phyloP scores from a whole-genome alignment of 495 filamentous ascomycete genomes.

The Rostrohypoxylon terebratum region DNA sequence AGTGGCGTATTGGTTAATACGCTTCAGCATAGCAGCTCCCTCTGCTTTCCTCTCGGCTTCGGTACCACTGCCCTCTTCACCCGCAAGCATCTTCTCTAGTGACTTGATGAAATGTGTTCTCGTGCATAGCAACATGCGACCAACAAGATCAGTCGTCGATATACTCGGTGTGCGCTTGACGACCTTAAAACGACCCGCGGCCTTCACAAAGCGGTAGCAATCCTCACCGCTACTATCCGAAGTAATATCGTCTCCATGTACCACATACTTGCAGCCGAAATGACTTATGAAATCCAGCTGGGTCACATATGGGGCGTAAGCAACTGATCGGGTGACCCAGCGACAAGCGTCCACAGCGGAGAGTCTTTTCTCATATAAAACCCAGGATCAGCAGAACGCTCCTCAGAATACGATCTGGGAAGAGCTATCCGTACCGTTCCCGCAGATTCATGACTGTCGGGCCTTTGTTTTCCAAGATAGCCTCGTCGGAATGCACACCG shows the following conservation, averaged over 20 bases:
- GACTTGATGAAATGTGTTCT: constrained; percentile 87
- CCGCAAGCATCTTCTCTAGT: constrained; percentile 72
- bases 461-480: constrained; percentile 95
- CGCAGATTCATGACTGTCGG: constrained; percentile 95
- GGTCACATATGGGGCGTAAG: constrained; percentile 94
- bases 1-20: constrained; percentile 86
- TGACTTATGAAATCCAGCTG: constrained; percentile 91
- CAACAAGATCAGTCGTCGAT: constrained; percentile 95
- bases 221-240: constrained; percentile 88
- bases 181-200: constrained; percentile 88
- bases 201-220: constrained; percentile 97
- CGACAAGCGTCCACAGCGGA: constrained; percentile 93
- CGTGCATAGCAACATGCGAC: constrained; percentile 94
- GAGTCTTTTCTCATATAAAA: constrained; percentile 54
- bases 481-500: constrained; percentile 93
- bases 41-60: constrained; percentile 70
- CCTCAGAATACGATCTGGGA: constrained; percentile 21
- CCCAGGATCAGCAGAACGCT: constrained; percentile 40
- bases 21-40: constrained; percentile 71
- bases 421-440: constrained; percentile 73
- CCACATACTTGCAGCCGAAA: constrained; percentile 92
- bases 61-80: constrained; percentile 76
- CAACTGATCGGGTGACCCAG: constrained; percentile 86
- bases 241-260: constrained; percentile 92
- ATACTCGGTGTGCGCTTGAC: constrained; percentile 97